phyloP scores from a whole-genome alignment of 106 monocot genomes.

The Amphibolis antarctica region DNA sequence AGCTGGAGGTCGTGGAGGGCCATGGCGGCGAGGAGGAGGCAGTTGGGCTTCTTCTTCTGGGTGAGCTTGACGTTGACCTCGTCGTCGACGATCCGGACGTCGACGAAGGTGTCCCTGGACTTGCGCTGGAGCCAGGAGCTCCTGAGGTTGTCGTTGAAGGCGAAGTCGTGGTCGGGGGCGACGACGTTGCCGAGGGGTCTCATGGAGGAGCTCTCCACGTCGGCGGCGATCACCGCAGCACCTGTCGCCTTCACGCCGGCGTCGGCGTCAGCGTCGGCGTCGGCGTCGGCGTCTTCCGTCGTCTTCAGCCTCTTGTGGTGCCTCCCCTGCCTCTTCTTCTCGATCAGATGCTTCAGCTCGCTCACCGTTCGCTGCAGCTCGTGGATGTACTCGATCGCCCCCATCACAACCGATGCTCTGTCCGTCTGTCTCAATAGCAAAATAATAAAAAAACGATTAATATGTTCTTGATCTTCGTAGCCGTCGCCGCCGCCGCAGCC shows the following conservation, averaged over 20 bases:
- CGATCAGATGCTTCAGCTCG: slow-evolving; percentile 62
- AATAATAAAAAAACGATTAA: background rate
- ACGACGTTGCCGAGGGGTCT: slow-evolving; percentile 25
- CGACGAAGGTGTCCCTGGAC: slow-evolving; percentile 65
- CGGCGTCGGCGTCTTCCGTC: slow-evolving; percentile 23
- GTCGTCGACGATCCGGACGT: slow-evolving; percentile 87
- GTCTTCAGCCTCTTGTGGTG: slow-evolving; percentile 20
- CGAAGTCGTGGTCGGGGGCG: slow-evolving; percentile 1
- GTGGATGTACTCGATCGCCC: slow-evolving; percentile 88
- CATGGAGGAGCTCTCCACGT: slow-evolving; percentile 54
- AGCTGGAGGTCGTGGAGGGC: slow-evolving; percentile 70
- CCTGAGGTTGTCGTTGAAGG: slow-evolving; percentile 32
- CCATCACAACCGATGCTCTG: slow-evolving; percentile 80
- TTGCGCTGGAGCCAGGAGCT: slow-evolving; percentile 84
- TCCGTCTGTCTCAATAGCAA: slow-evolving; percentile 31
- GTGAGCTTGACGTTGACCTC: slow-evolving; percentile 86
- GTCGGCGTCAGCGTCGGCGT: too few relatives aligned
- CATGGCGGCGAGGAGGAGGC: slow-evolving; percentile 51
- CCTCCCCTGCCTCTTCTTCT: slow-evolving; percentile 47
- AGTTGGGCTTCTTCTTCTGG: slow-evolving; percentile 52
- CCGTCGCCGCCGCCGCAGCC: too few relatives aligned
- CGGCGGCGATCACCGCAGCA: slow-evolving; percentile 8
- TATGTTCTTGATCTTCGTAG: too few relatives aligned
- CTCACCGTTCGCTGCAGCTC: slow-evolving; percentile 59
- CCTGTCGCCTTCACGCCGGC: too few relatives aligned